A percentile compares a stretch with the other conserved stretches of the same genome.
Evolutionary conservation across 805 yeast species (phyloP).

Genomic region (Teunomyces panamensis): DNA sequence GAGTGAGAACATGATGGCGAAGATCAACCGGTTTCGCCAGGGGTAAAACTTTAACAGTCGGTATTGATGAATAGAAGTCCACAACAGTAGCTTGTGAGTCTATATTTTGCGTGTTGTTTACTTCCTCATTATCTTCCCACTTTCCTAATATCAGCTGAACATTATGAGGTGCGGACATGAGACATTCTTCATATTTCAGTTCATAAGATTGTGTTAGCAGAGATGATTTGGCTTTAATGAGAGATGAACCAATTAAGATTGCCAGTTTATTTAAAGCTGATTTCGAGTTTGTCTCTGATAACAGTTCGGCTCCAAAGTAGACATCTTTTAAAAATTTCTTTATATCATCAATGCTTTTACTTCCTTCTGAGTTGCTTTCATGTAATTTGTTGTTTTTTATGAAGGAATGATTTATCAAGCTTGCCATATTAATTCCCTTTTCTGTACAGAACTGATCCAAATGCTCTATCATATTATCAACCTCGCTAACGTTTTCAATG

Average conservation of each 20-base stretch:
- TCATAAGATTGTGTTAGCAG: background rate
- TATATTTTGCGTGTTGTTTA: background rate
- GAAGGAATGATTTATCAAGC: slow-evolving; percentile 13
- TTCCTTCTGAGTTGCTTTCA: slow-evolving; percentile 5
- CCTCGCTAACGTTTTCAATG: slow-evolving; percentile 20
- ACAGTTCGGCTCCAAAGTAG: background rate
- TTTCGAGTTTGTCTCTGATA: background rate
- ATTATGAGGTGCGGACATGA: slow-evolving; percentile 3
- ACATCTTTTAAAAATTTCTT: background rate
- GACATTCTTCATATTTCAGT: background rate
- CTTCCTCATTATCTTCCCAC: slow-evolving; percentile 5
- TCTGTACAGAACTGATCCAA: slow-evolving; percentile 18
- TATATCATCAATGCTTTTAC: slow-evolving; percentile 8
- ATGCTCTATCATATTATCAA: slow-evolving; percentile 34
- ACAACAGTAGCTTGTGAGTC: background rate
- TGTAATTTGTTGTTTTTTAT: slow-evolving; percentile 16
- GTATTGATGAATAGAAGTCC: background rate
- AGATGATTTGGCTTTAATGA: slow-evolving; percentile 10
- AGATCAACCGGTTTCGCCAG: background rate
- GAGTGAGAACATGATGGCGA: background rate
- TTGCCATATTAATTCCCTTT: slow-evolving; percentile 12
- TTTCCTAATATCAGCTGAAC: slow-evolving; percentile 2
- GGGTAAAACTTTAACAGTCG: background rate
- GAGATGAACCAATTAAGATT: slow-evolving; percentile 9
- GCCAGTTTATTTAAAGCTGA: slow-evolving; percentile 6